Evolutionary conservation across 176 grass and related monocot genomes (phyloP).

Genomic region (Areca catechu): DNA sequence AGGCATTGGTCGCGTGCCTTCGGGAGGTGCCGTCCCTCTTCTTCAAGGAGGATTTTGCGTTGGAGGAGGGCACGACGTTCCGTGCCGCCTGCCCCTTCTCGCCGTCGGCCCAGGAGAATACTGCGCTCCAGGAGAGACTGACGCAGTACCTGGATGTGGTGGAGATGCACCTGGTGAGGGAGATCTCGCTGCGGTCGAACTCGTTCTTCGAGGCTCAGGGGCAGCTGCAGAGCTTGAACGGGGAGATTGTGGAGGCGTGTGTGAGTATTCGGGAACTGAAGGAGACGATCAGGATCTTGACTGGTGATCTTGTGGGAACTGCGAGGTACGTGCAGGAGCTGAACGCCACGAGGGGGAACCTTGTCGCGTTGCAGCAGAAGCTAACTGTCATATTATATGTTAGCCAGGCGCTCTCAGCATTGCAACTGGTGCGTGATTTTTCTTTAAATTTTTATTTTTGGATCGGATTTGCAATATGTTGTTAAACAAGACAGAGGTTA

Average conservation of each 20-base stretch:
- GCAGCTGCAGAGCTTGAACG: constrained; percentile 49
- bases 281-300: constrained; percentile 60
- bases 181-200: constrained; percentile 66
- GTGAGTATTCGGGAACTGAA: constrained; percentile 75
- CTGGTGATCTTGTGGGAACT: constrained; percentile 67
- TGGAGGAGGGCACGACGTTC: constrained; percentile 92
- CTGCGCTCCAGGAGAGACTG: constrained; percentile 64
- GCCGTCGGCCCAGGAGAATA: constrained; percentile 34
- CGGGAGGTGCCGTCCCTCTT: constrained; percentile 84
- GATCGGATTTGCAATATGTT: background rate
- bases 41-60: constrained; percentile 91
- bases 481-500: background rate
- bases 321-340: constrained; percentile 83
- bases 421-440: constrained; percentile 48
- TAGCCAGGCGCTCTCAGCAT: constrained; percentile 61
- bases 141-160: constrained; percentile 81
- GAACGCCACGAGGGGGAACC: constrained; percentile 59
- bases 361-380: constrained; percentile 74
- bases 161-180: constrained; percentile 78
- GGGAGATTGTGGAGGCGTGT: constrained; percentile 68
- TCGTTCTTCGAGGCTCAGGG: constrained; percentile 91
- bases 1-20: constrained; percentile 64
- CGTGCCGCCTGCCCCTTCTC: constrained; percentile 66
- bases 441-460: too few relatives aligned
- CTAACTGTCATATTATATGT: constrained; percentile 92